These are phyloP conservation scores for Capsella rubella DNA, from an alignment of 441 rosid genomes.

Conservation along the genomic window DNA sequence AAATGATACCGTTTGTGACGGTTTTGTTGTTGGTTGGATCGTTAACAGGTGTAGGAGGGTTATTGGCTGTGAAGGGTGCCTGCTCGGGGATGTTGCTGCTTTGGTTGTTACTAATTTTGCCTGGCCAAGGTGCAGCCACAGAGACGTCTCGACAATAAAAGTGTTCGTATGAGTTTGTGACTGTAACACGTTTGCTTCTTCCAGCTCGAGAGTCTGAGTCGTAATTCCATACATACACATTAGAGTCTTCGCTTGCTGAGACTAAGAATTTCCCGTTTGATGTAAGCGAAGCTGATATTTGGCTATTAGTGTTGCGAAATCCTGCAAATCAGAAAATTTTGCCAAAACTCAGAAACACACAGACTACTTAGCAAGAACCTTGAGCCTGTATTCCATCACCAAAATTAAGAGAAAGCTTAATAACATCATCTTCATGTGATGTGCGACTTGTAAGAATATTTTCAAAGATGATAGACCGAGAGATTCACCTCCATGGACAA, in stretches of 20 bases:
- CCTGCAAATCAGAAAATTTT: constrained; percentile 52
- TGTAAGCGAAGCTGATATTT: constrained; percentile 84
- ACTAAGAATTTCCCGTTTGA: constrained; percentile 86
- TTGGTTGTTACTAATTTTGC: constrained; percentile 43
- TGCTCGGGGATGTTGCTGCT: constrained; percentile 25
- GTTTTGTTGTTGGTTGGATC: constrained; percentile 52
- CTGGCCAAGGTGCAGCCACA: constrained; percentile 95
- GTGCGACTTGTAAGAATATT: background rate
- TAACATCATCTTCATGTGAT: background rate
- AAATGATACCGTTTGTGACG: constrained; percentile 77
- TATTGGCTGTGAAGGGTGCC: constrained; percentile 56
- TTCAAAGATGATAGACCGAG: background rate
- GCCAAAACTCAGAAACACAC: constrained; percentile 32
- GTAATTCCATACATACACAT: constrained; percentile 92
- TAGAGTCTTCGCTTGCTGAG: constrained; percentile 95
- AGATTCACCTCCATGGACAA: background rate
- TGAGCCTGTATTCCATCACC: background rate
- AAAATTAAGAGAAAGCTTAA: background rate
- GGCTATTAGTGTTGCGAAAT: constrained; percentile 91
- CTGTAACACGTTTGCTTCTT: constrained; percentile 74
- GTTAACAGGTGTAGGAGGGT: constrained; percentile 91
- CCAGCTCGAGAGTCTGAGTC: constrained; percentile 79
- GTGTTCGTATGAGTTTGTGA: constrained; percentile 80
- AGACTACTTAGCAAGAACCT: background rate
- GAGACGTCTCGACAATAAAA: constrained; percentile 94